Percentiles rank a stretch among this genome's conserved stretches.
Conservation (phyloP, 345 rosid species). For the Eucalyptus lansdowneana region DNA sequence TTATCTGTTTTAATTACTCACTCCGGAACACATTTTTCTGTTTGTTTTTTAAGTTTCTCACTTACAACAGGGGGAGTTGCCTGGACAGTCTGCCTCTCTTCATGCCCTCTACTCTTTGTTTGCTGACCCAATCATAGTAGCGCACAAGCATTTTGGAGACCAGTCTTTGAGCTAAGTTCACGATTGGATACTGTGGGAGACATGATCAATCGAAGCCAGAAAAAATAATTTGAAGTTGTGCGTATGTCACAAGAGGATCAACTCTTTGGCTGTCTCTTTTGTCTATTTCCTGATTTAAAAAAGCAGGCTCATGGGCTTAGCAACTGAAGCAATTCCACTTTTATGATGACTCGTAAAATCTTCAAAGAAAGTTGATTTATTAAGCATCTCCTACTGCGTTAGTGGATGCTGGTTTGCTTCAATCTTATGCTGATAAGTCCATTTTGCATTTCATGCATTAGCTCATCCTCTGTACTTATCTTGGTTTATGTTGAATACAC, state of each 20-base stretch:
- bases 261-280: not conserved
- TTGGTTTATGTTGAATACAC: not conserved
- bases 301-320: not conserved
- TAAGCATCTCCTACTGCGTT: not conserved
- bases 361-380: not conserved
- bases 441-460: not conserved
- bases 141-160: not conserved
- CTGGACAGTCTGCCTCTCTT: not conserved
- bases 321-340: not conserved
- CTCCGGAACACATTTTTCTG: no score
- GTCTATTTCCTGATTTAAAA: not conserved
- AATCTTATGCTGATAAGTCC: not conserved
- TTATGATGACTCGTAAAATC: not conserved
- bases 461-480: not conserved
- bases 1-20: no score
- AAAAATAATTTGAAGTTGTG: not conserved
- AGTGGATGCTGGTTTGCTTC: not conserved
- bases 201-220: not conserved
- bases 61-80: no score
- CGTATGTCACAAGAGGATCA: not conserved
- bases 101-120: not conserved
- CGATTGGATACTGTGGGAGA: not conserved
- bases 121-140: not conserved
- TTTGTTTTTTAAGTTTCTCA: no score
- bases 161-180: not conserved